Evolutionary conservation across 2,329 filamentous ascomycete genomes (phyloP), one percentile per base, ranked within the genome.

Genomic region (Botrytis pseudocinerea): DNA sequence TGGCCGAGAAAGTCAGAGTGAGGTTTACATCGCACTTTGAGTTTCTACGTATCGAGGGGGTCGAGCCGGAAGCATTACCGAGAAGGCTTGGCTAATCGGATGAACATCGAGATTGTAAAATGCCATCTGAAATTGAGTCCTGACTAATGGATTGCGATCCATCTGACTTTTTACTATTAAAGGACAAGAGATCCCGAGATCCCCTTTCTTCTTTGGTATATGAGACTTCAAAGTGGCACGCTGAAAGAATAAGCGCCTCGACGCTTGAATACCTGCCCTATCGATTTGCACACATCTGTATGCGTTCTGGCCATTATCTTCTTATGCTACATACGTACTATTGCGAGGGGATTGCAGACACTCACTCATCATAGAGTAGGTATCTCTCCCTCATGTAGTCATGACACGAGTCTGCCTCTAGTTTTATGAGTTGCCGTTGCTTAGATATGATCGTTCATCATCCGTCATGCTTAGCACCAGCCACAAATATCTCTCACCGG

Each of bases 61-160:
- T 68, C 35, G 6, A 42, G 16, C 20, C 65, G 65, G 65, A 57
- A 42, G 35, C 18, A 32, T 68, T 57, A 20, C 65, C 65, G 65
- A 68, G 35, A 40, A 57, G 25, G 35, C 48, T 68, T 57, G 35
- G 48, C 25, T 4, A 0, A 20, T 25, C 20, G 32, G 48, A 42
- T 42, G 65, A 57, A 68, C 35, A 68, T 68, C 18, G 48, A 57
- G 48, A 68, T 57, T 68, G 48, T 38, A 20, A 46, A 68, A 68
- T 68, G 35, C 65, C 65, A 68, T 68, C 9, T 68, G 2, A 40
- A 68, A 28, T 40, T 18, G 48, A 14, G 22, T 25, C 25, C 46
- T 25, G 22, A 42, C 6, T 40, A 42, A 22, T 60, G 57, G 9
- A 12, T 22, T 35, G 9, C 14, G 22, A 7, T 16, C 12, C 5